Percentiles rank a stretch among this genome's conserved stretches.
Evolutionary conservation across 331 rosid genomes (phyloP).

Genomic region (Malus hybrid): DNA sequence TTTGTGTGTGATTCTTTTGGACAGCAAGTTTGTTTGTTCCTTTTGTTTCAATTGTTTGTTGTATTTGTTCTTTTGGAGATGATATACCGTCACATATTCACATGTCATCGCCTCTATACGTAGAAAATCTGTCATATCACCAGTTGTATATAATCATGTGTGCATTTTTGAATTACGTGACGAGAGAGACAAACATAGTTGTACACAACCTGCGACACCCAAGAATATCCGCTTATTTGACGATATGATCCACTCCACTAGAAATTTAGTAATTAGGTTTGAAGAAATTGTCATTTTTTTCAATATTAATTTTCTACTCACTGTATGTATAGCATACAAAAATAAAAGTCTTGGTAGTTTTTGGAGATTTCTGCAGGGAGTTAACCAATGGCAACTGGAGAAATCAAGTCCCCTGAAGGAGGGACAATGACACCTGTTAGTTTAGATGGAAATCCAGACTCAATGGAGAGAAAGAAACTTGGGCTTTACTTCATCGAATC

Average conservation of each 20-base stretch:
- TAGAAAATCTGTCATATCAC: too few species aligned
- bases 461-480: conserved; percentile 65
- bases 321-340: too few species aligned
- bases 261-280: not conserved
- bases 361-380: not conserved
- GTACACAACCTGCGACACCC: not conserved
- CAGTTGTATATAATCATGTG: not conserved
- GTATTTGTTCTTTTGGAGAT: too few species aligned
- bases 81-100: too few species aligned
- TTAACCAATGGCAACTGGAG: conserved; percentile 39
- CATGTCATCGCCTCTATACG: not conserved
- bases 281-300: not conserved
- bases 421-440: conserved; percentile 11
- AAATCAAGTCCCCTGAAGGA: conserved; percentile 65
- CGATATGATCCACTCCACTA: not conserved
- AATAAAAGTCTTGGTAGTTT: not conserved
- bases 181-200: not conserved
- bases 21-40: not conserved
- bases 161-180: not conserved
- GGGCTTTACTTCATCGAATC: conserved; percentile 69
- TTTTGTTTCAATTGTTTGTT: not conserved
- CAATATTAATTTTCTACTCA: too few species aligned
- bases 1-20: not conserved
- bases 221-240: too few species aligned
- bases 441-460: conserved; percentile 18